Percentiles rank a stretch among this genome's conserved stretches.
Conservation (phyloP, 129 eudicot genomes). For the Dittrichia graveolens region DNA sequence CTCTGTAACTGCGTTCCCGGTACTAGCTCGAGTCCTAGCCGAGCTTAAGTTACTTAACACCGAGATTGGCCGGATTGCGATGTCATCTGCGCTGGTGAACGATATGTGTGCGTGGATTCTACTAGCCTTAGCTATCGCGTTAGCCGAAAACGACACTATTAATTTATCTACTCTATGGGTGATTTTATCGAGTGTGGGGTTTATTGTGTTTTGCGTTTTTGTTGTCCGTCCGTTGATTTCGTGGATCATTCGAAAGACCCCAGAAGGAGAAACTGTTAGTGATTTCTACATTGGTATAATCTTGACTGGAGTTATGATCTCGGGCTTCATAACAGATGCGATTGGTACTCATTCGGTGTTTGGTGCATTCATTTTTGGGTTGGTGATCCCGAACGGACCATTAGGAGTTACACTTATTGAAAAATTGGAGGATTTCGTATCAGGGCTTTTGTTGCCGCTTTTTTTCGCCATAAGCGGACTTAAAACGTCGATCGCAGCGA, state of each 20-base stretch:
- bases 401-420: conserved; percentile 69
- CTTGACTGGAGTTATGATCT: conserved; percentile 79
- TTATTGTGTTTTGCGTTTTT: conserved; percentile 53
- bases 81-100: conserved; percentile 77
- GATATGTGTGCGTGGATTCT: conserved; percentile 83
- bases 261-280: conserved; percentile 70
- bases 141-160: conserved; percentile 59
- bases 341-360: conserved; percentile 84
- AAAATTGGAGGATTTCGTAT: conserved; percentile 76
- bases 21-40: conserved; percentile 77
- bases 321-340: conserved; percentile 81
- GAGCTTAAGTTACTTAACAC: conserved; percentile 82
- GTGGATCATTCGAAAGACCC: conserved; percentile 55
- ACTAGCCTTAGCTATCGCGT: conserved; percentile 77
- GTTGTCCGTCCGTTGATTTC: conserved; percentile 55
- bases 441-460: conserved; percentile 71
- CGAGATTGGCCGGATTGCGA: conserved; percentile 68
- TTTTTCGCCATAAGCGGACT: conserved; percentile 82
- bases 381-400: conserved; percentile 77
- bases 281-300: conserved; percentile 62
- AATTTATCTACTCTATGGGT: conserved; percentile 69
- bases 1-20: conserved; percentile 89
- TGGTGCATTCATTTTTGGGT: conserved; percentile 84
- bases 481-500: conserved; percentile 55
- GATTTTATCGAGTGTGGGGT: conserved; percentile 59